Evolutionary conservation across 1,284 basidiomycete species (phyloP).

Genomic region (Austroboletus niveus): DNA sequence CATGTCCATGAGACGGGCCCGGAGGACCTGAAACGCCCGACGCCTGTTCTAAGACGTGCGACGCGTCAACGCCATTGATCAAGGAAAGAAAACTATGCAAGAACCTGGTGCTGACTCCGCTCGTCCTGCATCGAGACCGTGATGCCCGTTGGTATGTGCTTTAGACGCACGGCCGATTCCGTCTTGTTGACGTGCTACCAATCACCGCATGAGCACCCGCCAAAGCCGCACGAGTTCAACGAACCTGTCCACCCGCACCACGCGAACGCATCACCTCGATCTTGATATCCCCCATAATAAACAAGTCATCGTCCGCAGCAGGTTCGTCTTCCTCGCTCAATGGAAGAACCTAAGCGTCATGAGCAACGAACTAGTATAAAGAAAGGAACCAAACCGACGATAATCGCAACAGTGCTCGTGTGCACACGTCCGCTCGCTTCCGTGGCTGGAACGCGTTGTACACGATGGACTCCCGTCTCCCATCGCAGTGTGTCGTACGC

Average conservation of each 20-base stretch:
- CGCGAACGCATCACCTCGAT: slow-evolving; percentile 93
- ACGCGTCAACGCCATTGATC: slow-evolving; percentile 1
- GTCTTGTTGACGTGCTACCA: slow-evolving; percentile 93
- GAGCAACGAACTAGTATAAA: background rate
- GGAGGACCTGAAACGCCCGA: slow-evolving; percentile 85
- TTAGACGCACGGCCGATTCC: slow-evolving; percentile 96
- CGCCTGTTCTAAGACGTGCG: slow-evolving; percentile 69
- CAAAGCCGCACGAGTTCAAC: slow-evolving; percentile 8
- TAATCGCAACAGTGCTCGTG: slow-evolving; percentile 87
- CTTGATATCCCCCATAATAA: slow-evolving; percentile 85
- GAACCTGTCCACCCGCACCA: slow-evolving; percentile 94
- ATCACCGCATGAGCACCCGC: background rate
- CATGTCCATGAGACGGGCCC: slow-evolving; percentile 78
- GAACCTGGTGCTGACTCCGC: slow-evolving; percentile 89
- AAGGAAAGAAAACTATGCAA: background rate
- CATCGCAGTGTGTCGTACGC: slow-evolving; percentile 81
- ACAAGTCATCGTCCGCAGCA: slow-evolving; percentile 52
- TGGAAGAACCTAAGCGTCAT: slow-evolving; percentile 67
- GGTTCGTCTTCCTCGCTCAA: slow-evolving; percentile 60
- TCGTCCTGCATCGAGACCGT: slow-evolving; percentile 99
- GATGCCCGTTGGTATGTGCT: slow-evolving; percentile 91
- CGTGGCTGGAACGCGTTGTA: slow-evolving; percentile 91
- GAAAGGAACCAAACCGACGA: slow-evolving; percentile 50
- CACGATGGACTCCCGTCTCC: slow-evolving; percentile 95
- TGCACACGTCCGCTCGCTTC: slow-evolving; percentile 87